Evolutionary conservation across 768 basidiomycete species (phyloP), one percentile per base, ranked within the genome.

Genomic region (Suillus brevipes): DNA sequence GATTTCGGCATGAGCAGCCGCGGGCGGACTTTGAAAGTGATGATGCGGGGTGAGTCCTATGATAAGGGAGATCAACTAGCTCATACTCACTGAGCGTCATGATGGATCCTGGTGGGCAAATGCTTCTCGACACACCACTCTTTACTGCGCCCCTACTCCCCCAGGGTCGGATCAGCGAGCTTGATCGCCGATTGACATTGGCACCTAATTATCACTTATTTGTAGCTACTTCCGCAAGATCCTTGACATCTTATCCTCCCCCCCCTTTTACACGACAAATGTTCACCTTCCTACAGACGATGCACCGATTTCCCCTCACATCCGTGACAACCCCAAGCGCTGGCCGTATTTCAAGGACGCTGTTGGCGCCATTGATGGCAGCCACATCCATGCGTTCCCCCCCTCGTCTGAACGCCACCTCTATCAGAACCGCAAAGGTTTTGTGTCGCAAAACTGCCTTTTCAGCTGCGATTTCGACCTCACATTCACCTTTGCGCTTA

Each of bases 241-340:
- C 3, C 38, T 72, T 3, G 57, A 70, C 13, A 66, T 72, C 25
- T 37, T 74, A 47, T 64, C 63, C 7, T 65, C 61, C 64, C 72
- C 72, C 13, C 74, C 75, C 10, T 72, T 69, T 20, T 78, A 77
- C 55, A 36, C 61, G 5, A 66, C 31, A 18, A 68, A 70, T 67
- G 63, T 77, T 3, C 13, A 68, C 18, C 61, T 72, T n/a, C 73
- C 71, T 6, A 36, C 34, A 20, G 52, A 60, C 10, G 23, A 65
- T 52, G 50, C 23, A 49, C 12, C 2, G 2, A 5, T 49, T 4
- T 49, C 47, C 47, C n/a, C 47, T 49, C n/a, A 49, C 0, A 49
- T 49, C 4, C 12, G 12, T 2, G 23, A 49, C 47, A 49, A 49
- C 47, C 47, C 23, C 4, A 49, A 49, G 47, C 2, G 5, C 47